These are phyloP conservation scores for Hansenula sp. DNA, from an alignment of 1,139 yeast genomes.

Conservation along the genomic window DNA sequence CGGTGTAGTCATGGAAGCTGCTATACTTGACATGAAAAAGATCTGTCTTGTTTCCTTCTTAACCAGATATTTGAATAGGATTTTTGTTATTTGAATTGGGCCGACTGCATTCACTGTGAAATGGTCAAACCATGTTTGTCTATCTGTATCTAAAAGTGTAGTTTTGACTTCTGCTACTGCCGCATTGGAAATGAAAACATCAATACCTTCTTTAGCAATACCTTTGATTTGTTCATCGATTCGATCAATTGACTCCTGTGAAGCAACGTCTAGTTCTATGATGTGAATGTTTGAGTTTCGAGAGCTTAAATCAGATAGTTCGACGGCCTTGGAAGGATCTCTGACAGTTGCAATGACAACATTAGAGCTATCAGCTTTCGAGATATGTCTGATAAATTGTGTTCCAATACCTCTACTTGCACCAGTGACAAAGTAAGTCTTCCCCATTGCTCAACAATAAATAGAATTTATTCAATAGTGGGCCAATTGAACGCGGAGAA, in stretches of 20 bases:
- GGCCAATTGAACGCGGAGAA: neutral
- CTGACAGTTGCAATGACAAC: constrained; percentile 10
- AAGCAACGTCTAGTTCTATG: constrained; percentile 8
- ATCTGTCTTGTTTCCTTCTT: neutral
- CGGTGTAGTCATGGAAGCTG: neutral
- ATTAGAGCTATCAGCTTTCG: constrained; percentile 1
- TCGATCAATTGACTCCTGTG: constrained; percentile 7
- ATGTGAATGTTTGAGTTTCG: constrained; percentile 6
- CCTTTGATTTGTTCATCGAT: constrained; percentile 1
- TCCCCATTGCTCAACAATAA: neutral
- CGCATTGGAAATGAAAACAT: constrained; percentile 11
- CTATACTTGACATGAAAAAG: neutral
- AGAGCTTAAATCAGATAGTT: constrained; percentile 1
- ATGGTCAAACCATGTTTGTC: neutral
- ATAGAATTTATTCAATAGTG: constrained; percentile 5
- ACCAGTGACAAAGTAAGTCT: constrained; percentile 13
- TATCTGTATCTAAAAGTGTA: constrained; percentile 5
- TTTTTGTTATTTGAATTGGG: neutral
- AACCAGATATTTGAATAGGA: neutral
- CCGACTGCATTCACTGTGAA: neutral
- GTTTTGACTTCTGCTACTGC: neutral
- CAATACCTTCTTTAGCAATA: constrained; percentile 10
- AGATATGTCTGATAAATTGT: constrained; percentile 4
- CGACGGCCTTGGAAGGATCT: constrained; percentile 4
- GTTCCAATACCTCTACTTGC: constrained; percentile 16